These are phyloP conservation scores for Sideroxylon spinosum DNA, from an alignment of 179 eudicot species.

Conservation along the genomic window DNA sequence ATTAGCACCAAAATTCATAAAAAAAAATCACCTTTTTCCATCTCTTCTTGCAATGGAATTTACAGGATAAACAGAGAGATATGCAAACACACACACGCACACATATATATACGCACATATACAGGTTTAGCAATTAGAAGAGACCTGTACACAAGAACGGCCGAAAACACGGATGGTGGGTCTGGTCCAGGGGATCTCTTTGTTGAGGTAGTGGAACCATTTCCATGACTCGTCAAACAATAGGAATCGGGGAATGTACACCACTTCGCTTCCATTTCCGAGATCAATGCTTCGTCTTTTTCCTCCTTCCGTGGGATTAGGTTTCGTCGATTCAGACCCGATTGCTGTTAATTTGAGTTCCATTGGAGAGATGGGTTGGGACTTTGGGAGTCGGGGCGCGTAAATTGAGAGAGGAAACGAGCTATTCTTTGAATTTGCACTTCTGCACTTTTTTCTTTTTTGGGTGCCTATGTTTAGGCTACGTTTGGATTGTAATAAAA, in stretches of 20 bases:
- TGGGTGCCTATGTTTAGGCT: too few relatives aligned
- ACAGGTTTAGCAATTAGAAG: too few relatives aligned
- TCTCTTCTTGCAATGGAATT: neutral
- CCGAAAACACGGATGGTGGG: constrained; percentile 85
- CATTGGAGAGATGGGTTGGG: neutral
- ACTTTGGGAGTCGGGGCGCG: too few relatives aligned
- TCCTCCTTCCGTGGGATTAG: neutral
- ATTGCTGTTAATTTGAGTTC: neutral
- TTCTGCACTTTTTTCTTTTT: too few relatives aligned
- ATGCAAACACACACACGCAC: neutral
- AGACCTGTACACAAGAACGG: constrained; percentile 66
- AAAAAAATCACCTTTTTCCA: neutral
- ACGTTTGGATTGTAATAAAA: too few relatives aligned
- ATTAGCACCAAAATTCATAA: too few relatives aligned
- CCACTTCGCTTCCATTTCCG: constrained; percentile 64
- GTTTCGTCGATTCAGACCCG: constrained; percentile 2
- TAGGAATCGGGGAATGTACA: constrained; percentile 47
- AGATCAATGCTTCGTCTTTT: constrained; percentile 30
- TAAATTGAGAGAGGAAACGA: neutral
- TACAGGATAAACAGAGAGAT: neutral
- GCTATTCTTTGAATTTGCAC: neutral
- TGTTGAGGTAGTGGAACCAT: constrained; percentile 54
- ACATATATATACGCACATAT: neutral
- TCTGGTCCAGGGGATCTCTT: constrained; percentile 78
- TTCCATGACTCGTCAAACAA: constrained; percentile 51